Conservation (phyloP, 2,329 filamentous ascomycete species). For the Monosporascus ibericus region DNA sequence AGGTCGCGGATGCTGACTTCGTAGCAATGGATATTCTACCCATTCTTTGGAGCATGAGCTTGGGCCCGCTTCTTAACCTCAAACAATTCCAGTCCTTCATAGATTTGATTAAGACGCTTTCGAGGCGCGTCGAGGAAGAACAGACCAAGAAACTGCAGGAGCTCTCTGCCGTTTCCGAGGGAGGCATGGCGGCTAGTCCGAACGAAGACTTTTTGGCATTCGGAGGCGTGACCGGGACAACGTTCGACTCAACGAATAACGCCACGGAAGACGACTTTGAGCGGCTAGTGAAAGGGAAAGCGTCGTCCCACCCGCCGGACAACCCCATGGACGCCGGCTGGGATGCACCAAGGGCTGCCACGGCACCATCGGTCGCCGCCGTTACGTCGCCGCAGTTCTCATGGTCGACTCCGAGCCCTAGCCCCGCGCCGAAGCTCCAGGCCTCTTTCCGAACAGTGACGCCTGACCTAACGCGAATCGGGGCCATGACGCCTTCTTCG, state of each 20-base stretch:
- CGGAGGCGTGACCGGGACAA: slow-evolving; percentile 57
- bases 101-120: slow-evolving; percentile 76
- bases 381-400: slow-evolving; percentile 44
- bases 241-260: slow-evolving; percentile 45
- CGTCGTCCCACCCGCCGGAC: slow-evolving; percentile 27
- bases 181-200: slow-evolving; percentile 38
- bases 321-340: slow-evolving; percentile 43
- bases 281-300: slow-evolving; percentile 74
- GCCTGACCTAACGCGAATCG: slow-evolving; percentile 51
- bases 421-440: slow-evolving; percentile 30
- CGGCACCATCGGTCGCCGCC: slow-evolving; percentile 26
- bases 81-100: slow-evolving; percentile 88
- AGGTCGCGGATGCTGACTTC: slow-evolving; percentile 80
- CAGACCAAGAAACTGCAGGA: slow-evolving; percentile 86
- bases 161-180: slow-evolving; percentile 56
- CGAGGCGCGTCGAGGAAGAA: slow-evolving; percentile 76
- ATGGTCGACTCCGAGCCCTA: slow-evolving; percentile 55
- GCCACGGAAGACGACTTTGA: slow-evolving; percentile 74
- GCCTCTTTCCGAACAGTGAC: slow-evolving; percentile 50
- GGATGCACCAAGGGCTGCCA: slow-evolving; percentile 31
- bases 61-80: slow-evolving; percentile 83
- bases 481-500: slow-evolving; percentile 48
- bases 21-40: slow-evolving; percentile 87
- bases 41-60: slow-evolving; percentile 82
- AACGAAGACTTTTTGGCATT: slow-evolving; percentile 67